Percentiles rank a stretch among this genome's conserved stretches.
Conservation (phyloP, 1,284 basidiomycete genomes). For the Cryptococcus maquisensis region DNA sequence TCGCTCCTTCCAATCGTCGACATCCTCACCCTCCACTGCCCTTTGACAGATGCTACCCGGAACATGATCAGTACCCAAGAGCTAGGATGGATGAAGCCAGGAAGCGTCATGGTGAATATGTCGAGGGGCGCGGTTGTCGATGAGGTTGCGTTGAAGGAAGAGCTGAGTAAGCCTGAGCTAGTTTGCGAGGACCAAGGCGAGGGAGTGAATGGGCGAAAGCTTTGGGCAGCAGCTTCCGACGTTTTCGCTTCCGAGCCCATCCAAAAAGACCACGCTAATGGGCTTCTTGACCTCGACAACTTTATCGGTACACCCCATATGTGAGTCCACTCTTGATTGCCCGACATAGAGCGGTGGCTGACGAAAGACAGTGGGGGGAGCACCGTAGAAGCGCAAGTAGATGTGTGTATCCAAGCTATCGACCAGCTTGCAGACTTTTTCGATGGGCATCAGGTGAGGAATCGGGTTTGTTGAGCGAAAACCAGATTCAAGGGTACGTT, state of each 20-base stretch:
- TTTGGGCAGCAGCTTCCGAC: slow-evolving; percentile 53
- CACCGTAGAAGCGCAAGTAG: slow-evolving; percentile 19
- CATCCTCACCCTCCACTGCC: slow-evolving; percentile 51
- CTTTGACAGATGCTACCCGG: slow-evolving; percentile 43
- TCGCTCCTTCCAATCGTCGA: slow-evolving; percentile 45
- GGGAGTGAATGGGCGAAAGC: slow-evolving; percentile 38
- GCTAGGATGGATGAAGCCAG: slow-evolving; percentile 42
- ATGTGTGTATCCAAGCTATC: slow-evolving; percentile 15
- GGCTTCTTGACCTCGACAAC: slow-evolving; percentile 24
- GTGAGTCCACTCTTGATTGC: slow-evolving; percentile 4
- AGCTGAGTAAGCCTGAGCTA: slow-evolving; percentile 24
- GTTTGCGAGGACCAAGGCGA: slow-evolving; percentile 22
- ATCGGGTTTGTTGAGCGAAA: slow-evolving; percentile 7
- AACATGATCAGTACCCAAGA: slow-evolving; percentile 45
- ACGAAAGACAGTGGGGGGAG: slow-evolving; percentile 11
- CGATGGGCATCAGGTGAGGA: slow-evolving; percentile 11
- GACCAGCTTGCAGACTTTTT: slow-evolving; percentile 16
- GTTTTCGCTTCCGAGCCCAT: slow-evolving; percentile 48
- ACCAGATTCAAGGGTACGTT: not conserved
- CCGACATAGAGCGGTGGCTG: not conserved
- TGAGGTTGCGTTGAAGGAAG: slow-evolving; percentile 48
- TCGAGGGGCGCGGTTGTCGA: slow-evolving; percentile 50
- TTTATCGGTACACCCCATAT: slow-evolving; percentile 32
- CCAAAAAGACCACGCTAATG: slow-evolving; percentile 14
- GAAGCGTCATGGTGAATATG: slow-evolving; percentile 51